phyloP scores from a whole-genome alignment of 1,139 yeast species.

The Kurtzmaniella quercitrusa region DNA sequence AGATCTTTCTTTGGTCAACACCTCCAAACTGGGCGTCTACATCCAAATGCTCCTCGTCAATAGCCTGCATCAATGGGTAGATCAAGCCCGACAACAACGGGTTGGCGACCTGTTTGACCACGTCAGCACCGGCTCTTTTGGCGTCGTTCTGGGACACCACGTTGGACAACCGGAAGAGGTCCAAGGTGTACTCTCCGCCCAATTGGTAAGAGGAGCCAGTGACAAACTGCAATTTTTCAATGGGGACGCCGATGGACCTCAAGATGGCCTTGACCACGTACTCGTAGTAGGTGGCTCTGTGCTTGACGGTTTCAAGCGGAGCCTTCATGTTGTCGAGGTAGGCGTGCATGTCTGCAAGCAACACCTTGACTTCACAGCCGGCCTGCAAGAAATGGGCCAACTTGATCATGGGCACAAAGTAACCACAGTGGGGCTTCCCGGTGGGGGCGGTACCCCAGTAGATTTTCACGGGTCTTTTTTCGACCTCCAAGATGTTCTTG shows the following conservation, averaged over 20 bases:
- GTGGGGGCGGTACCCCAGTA: conserved; percentile 90
- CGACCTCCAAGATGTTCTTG: conserved; percentile 73
- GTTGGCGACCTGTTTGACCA: conserved; percentile 93
- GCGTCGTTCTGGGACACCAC: conserved; percentile 91
- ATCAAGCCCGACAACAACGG: conserved; percentile 91
- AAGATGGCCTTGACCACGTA: conserved; percentile 77
- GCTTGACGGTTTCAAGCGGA: conserved; percentile 82
- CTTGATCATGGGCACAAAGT: conserved; percentile 96
- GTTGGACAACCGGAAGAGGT: conserved; percentile 79
- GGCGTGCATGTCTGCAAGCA: conserved; percentile 96
- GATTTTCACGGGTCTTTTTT: conserved; percentile 75
- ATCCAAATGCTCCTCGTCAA: conserved; percentile 87
- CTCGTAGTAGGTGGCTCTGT: conserved; percentile 90
- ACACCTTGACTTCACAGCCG: conserved; percentile 89
- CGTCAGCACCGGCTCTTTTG: conserved; percentile 99
- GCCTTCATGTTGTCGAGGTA: conserved; percentile 98
- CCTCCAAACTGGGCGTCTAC: conserved; percentile 98
- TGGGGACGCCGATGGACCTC: conserved; percentile 82
- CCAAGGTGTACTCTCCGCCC: conserved; percentile 75
- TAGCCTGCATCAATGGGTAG: conserved; percentile 98
- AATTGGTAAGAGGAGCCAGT: conserved; percentile 88
- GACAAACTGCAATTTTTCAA: conserved; percentile 78
- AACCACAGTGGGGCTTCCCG: conserved; percentile 98
- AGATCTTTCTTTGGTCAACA: conserved; percentile 97
- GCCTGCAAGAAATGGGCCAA: conserved; percentile 93